Evolutionary conservation across 306 rosid genomes (phyloP), one percentile per base, ranked within the genome.

Genomic region (Luffa aegyptiaca): DNA sequence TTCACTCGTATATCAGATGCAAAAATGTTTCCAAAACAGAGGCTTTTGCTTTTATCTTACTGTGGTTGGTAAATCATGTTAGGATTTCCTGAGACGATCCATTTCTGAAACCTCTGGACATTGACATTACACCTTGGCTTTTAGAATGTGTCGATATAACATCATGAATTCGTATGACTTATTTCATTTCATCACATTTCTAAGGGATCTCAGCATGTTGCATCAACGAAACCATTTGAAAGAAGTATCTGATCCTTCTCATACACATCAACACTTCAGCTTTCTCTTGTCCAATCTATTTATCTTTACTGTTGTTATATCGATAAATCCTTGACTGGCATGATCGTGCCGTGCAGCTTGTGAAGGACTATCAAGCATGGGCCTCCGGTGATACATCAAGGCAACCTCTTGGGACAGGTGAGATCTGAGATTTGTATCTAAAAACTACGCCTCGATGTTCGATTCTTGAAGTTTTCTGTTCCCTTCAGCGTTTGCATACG

Each of bases 311-410:
- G 6, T 45, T 10, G 79, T 56, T 20, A 41, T 76, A 10, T 37
- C 4, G 64, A 53, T 44, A 55, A 76, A 61, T 37, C 20, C 18
- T 77, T 41, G 80, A 41, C 36, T 41, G 45, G 39, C 44, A 36
- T 73, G 68, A 69, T 64, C 72, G 53, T 84, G 78, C 11, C 63
- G 66, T 85, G 78, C 91, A 95, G 98, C 97, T 95, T 78, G 92
- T 89, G 88, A 95, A 88, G 88, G 98, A 95, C 84, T 95, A 95
- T 84, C 79, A 86, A 83, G 96, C 96, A 55, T 92, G 98, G 98
- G 97, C 98, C 62, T 84, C 97, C 14, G 94, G 92, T 52, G 90
- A 90, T 83, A 41, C 85, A 49, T 88, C 94, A 42, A 90, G 94
- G 89, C 97, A 89, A 79, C 89, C 98, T 84, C 89, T 95, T 57